Base-by-base conservation (phyloP, 225 moss, liverwort and hornwort species). In the Ulota crispa region DNA sequence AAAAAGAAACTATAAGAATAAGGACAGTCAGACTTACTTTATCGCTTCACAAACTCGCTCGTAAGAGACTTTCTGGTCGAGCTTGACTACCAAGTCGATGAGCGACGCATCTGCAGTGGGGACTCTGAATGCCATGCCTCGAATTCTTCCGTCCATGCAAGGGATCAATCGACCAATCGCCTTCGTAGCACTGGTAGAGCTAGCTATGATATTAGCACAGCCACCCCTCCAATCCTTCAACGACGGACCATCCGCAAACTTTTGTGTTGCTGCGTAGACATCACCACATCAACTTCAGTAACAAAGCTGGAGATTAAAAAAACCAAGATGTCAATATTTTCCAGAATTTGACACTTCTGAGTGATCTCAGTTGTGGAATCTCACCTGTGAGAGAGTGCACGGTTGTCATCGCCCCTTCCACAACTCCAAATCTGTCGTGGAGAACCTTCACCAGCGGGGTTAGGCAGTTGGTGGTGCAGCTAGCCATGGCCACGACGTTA, bases 391-490 rank as follows among this genome's bases (percentile, higher is more conserved):
- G 77, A 45, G 89, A 86, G 78, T 91, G 91, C 77, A 91, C 86
- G 67, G 91, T 87, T 32, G 89, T 89, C 89, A 91, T 89, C 75
- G 83, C 64, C 62, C 91, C 88, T 80, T 91, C 91, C 2, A 55
- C 78, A 2, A 91, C 84, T 57, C 91, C 91, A 68, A 89, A 91
- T 78, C 82, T 89, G 73, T 91, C 89, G 70, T 91, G 86, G 21
- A 91, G 84, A 43, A 90, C 86, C 83, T 91, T 91, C 30, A 88
- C 83, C 27, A 91, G 78, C 42, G 91, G 91, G 18, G 91, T 85
- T 53, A 91, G 52, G 62, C 91, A 91, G 80, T 91, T 91, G 63
- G 88, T 91, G 54, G 91, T 91, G 78, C 91, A 91, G 67, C 89
- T 89, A 19, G 91, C 91, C 86, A 84, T 86, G 59, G 88, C 80